phyloP scores from a whole-genome alignment of 352 stramenopile genomes.

The Phytophthora sp. region DNA sequence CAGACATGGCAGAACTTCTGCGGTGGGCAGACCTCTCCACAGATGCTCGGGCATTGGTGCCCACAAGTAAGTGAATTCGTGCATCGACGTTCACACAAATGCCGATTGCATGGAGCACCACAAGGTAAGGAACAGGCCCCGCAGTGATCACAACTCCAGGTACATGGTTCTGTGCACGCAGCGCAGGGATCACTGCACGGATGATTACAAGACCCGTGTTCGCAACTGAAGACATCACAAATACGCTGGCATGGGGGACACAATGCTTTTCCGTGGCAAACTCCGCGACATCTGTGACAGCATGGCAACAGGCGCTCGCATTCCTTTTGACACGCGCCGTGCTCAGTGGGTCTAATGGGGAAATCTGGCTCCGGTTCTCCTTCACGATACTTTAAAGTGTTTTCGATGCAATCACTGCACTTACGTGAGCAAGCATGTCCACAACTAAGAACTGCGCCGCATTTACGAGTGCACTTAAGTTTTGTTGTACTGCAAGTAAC shows the following conservation, averaged over 20 bases:
- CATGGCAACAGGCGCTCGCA: conserved; percentile 73
- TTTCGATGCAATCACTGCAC: conserved; percentile 41
- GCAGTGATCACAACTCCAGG: conserved; percentile 71
- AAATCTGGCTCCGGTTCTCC: conserved; percentile 22
- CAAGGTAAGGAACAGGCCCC: conserved; percentile 64
- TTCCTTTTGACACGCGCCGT: conserved; percentile 58
- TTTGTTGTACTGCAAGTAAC: conserved; percentile 24
- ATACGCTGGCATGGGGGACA: conserved; percentile 62
- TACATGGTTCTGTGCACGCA: conserved; percentile 75
- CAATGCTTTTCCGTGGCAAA: conserved; percentile 54
- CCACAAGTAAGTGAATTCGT: conserved; percentile 56
- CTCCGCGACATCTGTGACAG: conserved; percentile 58
- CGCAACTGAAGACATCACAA: conserved; percentile 61
- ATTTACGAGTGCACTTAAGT: conserved; percentile 28
- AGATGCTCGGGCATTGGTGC: conserved; percentile 79
- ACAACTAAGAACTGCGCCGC: conserved; percentile 31
- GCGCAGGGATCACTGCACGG: conserved; percentile 54
- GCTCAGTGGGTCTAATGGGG: conserved; percentile 41
- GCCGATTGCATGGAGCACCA: conserved; percentile 52
- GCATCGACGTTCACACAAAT: conserved; percentile 59
- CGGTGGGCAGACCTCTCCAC: conserved; percentile 73
- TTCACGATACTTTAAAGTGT: conserved; percentile 33
- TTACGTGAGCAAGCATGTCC: conserved; percentile 44
- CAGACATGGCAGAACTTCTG: conserved; percentile 65
- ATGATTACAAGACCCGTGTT: conserved; percentile 66